Base-by-base conservation (phyloP, 345 rosid species). In the Lumnitzera littorea region DNA sequence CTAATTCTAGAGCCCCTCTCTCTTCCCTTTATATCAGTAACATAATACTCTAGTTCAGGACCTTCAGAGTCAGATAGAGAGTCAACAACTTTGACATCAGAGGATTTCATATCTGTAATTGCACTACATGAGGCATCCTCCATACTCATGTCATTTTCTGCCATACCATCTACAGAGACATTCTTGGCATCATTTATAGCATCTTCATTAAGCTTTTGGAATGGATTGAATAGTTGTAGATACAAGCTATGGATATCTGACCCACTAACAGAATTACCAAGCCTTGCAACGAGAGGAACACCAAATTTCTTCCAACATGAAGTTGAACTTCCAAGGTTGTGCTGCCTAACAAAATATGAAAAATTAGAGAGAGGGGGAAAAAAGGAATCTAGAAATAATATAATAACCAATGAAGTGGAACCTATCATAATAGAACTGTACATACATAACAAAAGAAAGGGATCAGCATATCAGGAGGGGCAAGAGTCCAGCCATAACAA, bases 201-300 rank as follows among this genome's bases (percentile, higher is more conserved):
- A 59, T 73, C 67, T 66, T 76, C 77, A 65, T 72, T 51, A 57
- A 73, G 83, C 65, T 64, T 58, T 62, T 56, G 79, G 71, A 87
- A 90, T 31, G 91, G 79, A 60, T 70, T 66, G 67, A 90, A 85
- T 77, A 94, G 62, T 63, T 80, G 75, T 58, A 78, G 51, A 78
- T 85, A 94, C 50, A 87, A 71, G 67, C 60, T 73, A 62, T 59
- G 73, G 65, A 87, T 64, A 70, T 82, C 86, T 20, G 77, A 82
- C 69, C 97, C 94, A 77, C 72, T 71, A 51, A 67, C 78, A 46
- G 64, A 55, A 71, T 79, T 66, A 70, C 54, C 29, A 71, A 77
- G 78, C 72, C 83, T 80, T 46, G 91, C 85, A 55, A 87, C 90
- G 66, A 94, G 85, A 70, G 99, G 99, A 67, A 82, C 76, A 73